These are phyloP conservation scores for Endothia cerciana DNA, from an alignment of 2,329 filamentous ascomycete genomes.

Conservation along the genomic window DNA sequence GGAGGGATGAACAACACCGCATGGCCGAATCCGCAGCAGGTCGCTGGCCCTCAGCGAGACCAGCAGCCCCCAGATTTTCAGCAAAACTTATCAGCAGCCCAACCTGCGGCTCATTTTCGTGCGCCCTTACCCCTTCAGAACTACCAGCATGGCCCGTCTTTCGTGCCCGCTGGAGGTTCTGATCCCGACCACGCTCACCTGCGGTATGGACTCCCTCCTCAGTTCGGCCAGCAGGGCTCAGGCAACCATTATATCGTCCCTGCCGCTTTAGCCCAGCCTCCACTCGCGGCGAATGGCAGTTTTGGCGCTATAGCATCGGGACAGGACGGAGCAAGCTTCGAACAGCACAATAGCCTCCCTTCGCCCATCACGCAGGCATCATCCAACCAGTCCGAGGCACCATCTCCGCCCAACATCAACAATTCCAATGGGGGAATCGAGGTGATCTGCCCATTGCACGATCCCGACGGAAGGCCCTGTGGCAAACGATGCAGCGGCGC, in stretches of 20 bases:
- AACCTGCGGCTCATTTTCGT: not conserved
- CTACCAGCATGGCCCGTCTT: not conserved
- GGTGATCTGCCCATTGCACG: slow-evolving; percentile 24
- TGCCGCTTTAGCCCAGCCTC: not conserved
- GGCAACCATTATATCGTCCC: slow-evolving; percentile 1
- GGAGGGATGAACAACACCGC: not conserved
- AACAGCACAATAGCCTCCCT: slow-evolving; percentile 9
- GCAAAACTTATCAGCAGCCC: not conserved
- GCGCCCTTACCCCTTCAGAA: not conserved
- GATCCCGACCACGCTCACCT: slow-evolving; percentile 3
- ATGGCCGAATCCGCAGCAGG: not conserved
- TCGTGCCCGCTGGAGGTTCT: not conserved
- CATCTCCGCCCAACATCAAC: not conserved
- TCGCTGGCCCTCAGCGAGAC: not conserved
- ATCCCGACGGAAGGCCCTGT: slow-evolving; percentile 19
- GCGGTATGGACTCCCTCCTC: not conserved
- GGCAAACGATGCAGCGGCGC: slow-evolving; percentile 24
- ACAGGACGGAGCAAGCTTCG: not conserved
- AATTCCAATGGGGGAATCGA: not conserved
- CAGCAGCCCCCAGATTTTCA: not conserved
- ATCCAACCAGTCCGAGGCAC: slow-evolving; percentile 7
- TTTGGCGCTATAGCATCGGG: not conserved
- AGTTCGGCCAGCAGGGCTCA: not conserved
- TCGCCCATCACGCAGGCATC: slow-evolving; percentile 11
- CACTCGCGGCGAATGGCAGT: not conserved